Evolutionary conservation across 1,284 basidiomycete species (phyloP).

Genomic region (Heterobasidion parviporum): DNA sequence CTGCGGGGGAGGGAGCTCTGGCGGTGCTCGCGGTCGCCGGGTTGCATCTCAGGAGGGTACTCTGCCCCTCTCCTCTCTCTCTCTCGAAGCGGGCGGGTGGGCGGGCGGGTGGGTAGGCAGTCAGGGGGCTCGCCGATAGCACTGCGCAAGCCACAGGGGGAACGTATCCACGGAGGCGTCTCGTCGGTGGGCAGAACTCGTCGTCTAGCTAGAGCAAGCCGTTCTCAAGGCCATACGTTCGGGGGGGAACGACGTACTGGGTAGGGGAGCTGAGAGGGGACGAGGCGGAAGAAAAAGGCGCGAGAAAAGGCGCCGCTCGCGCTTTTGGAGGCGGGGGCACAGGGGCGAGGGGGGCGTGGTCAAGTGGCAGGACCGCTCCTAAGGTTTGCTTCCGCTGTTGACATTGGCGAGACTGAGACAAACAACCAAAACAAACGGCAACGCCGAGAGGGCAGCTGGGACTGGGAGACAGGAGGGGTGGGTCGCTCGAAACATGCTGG

Average conservation of each 20-base stretch:
- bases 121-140: background rate
- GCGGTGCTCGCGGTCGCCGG: conserved; percentile 15
- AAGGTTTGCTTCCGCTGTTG: conserved; percentile 28
- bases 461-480: background rate
- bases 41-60: conserved; percentile 20
- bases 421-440: conserved; percentile 2
- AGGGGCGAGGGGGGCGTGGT: conserved; percentile 15
- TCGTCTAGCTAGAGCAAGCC: background rate
- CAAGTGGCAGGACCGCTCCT: conserved; percentile 16
- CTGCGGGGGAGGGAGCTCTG: conserved; percentile 42
- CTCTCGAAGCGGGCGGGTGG: background rate
- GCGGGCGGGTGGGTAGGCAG: background rate
- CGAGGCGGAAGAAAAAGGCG: background rate
- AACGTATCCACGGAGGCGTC: conserved; percentile 2
- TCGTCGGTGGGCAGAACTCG: background rate
- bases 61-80: background rate
- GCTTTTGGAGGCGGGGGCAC: conserved; percentile 13
- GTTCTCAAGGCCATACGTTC: no score
- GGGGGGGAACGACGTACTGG: no score
- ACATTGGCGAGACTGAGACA: conserved; percentile 2
- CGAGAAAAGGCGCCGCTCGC: background rate
- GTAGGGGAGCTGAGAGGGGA: background rate
- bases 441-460: background rate
- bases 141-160: background rate
- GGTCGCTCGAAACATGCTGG: background rate